Evolutionary conservation across 208 protist genomes (phyloP).

Genomic region (Trypanosoma cruzi): DNA sequence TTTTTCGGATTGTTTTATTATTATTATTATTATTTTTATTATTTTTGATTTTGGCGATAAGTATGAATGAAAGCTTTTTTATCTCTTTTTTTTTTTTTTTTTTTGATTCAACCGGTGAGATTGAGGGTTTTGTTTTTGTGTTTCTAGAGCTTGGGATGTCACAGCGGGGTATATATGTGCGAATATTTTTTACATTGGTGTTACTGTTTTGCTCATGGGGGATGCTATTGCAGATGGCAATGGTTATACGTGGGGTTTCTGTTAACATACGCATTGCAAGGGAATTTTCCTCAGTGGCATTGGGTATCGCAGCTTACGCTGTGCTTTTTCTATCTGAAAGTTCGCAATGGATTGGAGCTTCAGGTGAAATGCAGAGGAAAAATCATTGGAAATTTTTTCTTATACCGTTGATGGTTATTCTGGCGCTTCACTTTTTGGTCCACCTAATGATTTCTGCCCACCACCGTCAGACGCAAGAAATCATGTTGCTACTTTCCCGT

Average conservation of each 20-base stretch:
- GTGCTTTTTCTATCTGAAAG: conserved; percentile 7
- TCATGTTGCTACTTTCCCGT: conserved; percentile 34
- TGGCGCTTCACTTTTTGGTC: conserved; percentile 25
- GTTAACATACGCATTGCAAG: not conserved
- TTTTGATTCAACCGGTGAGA: not conserved
- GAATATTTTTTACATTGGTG: not conserved
- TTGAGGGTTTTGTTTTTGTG: not conserved
- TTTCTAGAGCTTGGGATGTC: not conserved
- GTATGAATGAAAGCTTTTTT: not conserved
- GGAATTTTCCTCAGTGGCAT: conserved; percentile 10
- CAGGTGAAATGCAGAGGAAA: not conserved
- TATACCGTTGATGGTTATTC: not conserved
- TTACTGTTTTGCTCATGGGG: conserved; percentile 18
- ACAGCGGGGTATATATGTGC: not conserved
- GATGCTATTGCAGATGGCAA: conserved; percentile 10
- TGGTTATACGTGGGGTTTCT: not conserved
- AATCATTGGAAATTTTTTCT: not conserved
- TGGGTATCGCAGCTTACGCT: conserved; percentile 14
- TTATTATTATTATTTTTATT: not conserved
- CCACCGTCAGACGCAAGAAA: conserved; percentile 56
- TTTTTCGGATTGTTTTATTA: not conserved
- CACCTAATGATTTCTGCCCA: conserved; percentile 27
- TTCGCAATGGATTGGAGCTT: not conserved
- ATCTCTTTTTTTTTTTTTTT: not conserved
- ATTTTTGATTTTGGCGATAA: not conserved